Evolutionary conservation across 495 filamentous ascomycete genomes (phyloP), one percentile per base, ranked within the genome.

Genomic region (Aspergillus taichungensis): DNA sequence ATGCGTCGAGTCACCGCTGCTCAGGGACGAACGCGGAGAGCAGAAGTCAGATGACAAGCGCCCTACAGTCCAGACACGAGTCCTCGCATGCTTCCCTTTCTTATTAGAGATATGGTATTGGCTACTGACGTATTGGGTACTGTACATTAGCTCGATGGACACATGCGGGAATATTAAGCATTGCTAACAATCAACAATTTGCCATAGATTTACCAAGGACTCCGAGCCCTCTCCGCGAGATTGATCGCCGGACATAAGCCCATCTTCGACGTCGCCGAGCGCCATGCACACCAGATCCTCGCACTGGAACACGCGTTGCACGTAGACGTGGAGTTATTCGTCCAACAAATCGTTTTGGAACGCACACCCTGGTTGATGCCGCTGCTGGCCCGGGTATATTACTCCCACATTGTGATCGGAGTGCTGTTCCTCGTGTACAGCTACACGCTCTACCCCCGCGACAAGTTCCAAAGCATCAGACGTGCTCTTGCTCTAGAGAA

Each of bases 31-130:
- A 8, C 35, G 42, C 7, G 50, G 43, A 13, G 47, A 46, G 29
- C 33, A 33, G 12, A 43, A 43, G 38, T 18, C 51, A 13, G 13
- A 32, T 28, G 14, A 41, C n/a, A 43, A 45, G 13, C 40, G 45
- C 10, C 45, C 18, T 5, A 55, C 52, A 11, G 38, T 68, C 33
- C 77, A 80, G 43, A 74, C 73, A 38, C 71, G 72, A 14, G 47
- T 71, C 12, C 49, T 69, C 29, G 60, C 57, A 32, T 57, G 56
- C 7, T 72, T 61, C 36, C 66, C 63, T 39, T 87, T 56, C 63
- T 66, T 55, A 68, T 71, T 57, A 60, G 84, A 61, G 78, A 87
- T 66, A 75, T 80, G 54, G 62, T 95, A 51, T 72, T 95, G 44
- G 85, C 80, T 47, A 63, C 76, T 51, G 64, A 83, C 74, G 18